These are phyloP conservation scores for Candida caryicola DNA, from an alignment of 805 yeast species.

Conservation along the genomic window DNA sequence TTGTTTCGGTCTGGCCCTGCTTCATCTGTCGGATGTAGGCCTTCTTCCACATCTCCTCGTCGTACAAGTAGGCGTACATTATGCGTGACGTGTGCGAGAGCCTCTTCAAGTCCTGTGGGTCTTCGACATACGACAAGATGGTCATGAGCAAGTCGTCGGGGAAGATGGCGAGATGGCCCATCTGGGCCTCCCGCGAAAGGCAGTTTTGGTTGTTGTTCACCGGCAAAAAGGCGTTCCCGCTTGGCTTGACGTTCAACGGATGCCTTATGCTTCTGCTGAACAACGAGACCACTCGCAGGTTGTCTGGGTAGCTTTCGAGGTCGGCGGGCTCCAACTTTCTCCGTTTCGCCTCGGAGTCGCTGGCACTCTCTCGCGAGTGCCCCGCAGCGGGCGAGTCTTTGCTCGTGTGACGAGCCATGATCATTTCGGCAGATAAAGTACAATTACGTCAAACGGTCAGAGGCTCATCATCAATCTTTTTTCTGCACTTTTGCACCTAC, in stretches of 20 bases:
- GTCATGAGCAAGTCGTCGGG: conserved; percentile 64
- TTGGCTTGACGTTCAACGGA: conserved; percentile 72
- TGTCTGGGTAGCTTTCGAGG: conserved; percentile 7
- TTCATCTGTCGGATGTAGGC: conserved; percentile 35
- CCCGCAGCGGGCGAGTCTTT: neutral
- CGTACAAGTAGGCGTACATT: conserved; percentile 67
- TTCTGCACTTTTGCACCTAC: neutral
- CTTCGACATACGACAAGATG: conserved; percentile 48
- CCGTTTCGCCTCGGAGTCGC: conserved; percentile 5
- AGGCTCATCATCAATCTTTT: conserved; percentile 6
- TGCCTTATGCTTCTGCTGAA: conserved; percentile 44
- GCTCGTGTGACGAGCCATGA: neutral
- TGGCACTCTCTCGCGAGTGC: neutral
- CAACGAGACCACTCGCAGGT: conserved; percentile 14
- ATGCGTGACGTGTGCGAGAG: conserved; percentile 62
- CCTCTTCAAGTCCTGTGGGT: conserved; percentile 45
- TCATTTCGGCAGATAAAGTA: neutral
- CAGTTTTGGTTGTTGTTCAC: conserved; percentile 13
- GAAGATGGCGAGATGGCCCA: conserved; percentile 54
- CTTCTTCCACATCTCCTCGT: conserved; percentile 80
- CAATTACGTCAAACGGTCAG: neutral
- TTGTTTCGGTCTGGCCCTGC: conserved; percentile 10
- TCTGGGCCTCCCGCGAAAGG: conserved; percentile 25
- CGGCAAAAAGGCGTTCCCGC: conserved; percentile 59
- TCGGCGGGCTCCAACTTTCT: conserved; percentile 1